A percentile compares a stretch with the other conserved stretches of the same genome.
These are phyloP conservation scores for Termitomyces sp. DNA, from an alignment of 768 basidiomycete species.

Conservation along the genomic window DNA sequence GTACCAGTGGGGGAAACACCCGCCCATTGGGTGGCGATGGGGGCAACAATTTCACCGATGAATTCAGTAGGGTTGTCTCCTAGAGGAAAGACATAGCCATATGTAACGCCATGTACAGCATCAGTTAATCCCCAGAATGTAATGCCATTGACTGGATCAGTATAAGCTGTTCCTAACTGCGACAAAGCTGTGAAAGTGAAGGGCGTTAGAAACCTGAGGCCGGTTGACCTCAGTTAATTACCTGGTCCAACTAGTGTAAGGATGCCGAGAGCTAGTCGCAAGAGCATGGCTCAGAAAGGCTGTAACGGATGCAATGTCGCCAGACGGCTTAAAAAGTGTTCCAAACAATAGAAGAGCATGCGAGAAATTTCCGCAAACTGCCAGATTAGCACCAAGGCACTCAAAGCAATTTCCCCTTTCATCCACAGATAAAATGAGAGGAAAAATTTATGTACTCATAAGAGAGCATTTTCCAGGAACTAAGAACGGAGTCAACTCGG, in stretches of 20 bases:
- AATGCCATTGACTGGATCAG: constrained; percentile 51
- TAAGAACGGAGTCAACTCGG: constrained; percentile 23
- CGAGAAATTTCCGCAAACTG: constrained; percentile 23
- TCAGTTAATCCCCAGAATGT: constrained; percentile 42
- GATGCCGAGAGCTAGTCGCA: constrained; percentile 26
- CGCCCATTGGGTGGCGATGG: constrained; percentile 48
- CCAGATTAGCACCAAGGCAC: constrained; percentile 2
- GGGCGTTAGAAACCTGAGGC: not conserved
- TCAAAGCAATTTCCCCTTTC: constrained; percentile 11
- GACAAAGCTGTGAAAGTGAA: constrained; percentile 27
- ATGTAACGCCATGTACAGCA: constrained; percentile 33
- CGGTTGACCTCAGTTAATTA: constrained; percentile 14
- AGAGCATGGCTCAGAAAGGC: constrained; percentile 23
- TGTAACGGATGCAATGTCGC: constrained; percentile 3
- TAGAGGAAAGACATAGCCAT: constrained; percentile 49
- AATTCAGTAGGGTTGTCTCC: constrained; percentile 42
- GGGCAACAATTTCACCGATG: constrained; percentile 57
- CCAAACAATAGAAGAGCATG: constrained; percentile 5
- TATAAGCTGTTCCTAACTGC: constrained; percentile 37
- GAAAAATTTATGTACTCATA: constrained; percentile 6
- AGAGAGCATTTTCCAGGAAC: not conserved
- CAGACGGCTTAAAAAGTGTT: constrained; percentile 14
- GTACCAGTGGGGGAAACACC: constrained; percentile 47
- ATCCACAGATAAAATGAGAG: constrained; percentile 2
- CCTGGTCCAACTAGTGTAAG: constrained; percentile 36